Percentiles rank a stretch among this genome's conserved stretches.
These are phyloP conservation scores for Leishmania arabica DNA, from an alignment of 208 protist genomes.

Conservation along the genomic window DNA sequence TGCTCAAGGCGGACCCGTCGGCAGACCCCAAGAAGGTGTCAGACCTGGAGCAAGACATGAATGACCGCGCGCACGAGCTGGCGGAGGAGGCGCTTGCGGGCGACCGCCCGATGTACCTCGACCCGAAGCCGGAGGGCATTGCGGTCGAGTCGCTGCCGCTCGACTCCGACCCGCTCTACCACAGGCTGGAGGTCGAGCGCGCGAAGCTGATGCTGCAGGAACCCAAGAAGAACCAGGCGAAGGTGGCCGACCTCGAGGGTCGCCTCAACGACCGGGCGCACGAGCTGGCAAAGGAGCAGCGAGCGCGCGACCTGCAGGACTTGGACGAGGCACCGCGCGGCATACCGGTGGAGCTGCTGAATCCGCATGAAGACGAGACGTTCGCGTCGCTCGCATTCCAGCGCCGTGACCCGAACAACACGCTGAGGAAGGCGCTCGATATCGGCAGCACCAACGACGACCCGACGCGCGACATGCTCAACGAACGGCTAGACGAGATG, in stretches of 20 bases:
- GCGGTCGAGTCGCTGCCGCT: constrained; percentile 52
- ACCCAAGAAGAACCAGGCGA: constrained; percentile 50
- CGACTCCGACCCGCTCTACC: constrained; percentile 60
- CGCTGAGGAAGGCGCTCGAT: constrained; percentile 33
- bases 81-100: constrained; percentile 49
- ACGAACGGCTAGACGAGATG: constrained; percentile 61
- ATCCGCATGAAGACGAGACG: constrained; percentile 60
- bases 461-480: constrained; percentile 37
- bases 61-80: constrained; percentile 68
- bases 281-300: constrained; percentile 72
- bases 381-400: constrained; percentile 52
- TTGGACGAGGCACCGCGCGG: constrained; percentile 54
- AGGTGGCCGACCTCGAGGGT: constrained; percentile 68
- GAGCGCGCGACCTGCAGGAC: constrained; percentile 49
- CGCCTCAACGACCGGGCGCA: constrained; percentile 77
- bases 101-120: constrained; percentile 56
- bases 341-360: constrained; percentile 60
- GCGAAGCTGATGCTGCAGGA: constrained; percentile 72
- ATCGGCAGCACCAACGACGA: constrained; percentile 25
- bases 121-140: constrained; percentile 62
- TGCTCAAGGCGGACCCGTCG: constrained; percentile 49
- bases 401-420: constrained; percentile 27
- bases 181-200: constrained; percentile 76
- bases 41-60: constrained; percentile 74
- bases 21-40: constrained; percentile 56